A percentile compares a stretch with the other conserved stretches of the same genome.
Evolutionary conservation across 2,329 filamentous ascomycete species (phyloP).

Genomic region (Zasmidium cellare): DNA sequence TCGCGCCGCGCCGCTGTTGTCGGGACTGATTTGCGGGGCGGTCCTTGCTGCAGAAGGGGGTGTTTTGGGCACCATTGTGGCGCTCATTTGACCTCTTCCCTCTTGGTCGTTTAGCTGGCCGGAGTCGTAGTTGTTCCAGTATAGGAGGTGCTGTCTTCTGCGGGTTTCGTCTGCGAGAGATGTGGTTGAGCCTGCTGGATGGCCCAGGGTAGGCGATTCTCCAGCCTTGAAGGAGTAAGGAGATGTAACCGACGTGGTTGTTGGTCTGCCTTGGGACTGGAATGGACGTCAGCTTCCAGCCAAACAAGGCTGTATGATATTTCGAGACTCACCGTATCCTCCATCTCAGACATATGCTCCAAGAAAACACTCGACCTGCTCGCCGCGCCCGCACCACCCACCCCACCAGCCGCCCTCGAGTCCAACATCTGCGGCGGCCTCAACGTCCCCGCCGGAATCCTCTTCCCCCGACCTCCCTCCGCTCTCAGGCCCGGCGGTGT

Average conservation of each 20-base stretch:
- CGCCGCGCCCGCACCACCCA: slow-evolving; percentile 5
- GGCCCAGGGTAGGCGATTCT: slow-evolving; percentile 27
- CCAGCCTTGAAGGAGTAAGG: slow-evolving; percentile 1
- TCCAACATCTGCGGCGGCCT: slow-evolving; percentile 21
- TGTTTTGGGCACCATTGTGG: slow-evolving; percentile 20
- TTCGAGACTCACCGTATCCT: slow-evolving; percentile 22
- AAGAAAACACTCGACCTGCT: slow-evolving; percentile 17
- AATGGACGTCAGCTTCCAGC: neutral
- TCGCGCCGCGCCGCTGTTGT: slow-evolving; percentile 1
- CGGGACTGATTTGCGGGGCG: slow-evolving; percentile 2
- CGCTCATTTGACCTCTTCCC: slow-evolving; percentile 14
- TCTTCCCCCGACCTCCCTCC: slow-evolving; percentile 12
- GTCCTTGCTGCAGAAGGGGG: slow-evolving; percentile 19
- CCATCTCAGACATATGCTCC: slow-evolving; percentile 23
- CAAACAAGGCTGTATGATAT: neutral
- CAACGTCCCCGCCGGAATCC: slow-evolving; percentile 11
- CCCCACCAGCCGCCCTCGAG: slow-evolving; percentile 8
- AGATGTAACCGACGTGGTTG: slow-evolving; percentile 6
- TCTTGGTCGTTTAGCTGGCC: slow-evolving; percentile 5
- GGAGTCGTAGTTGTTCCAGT: slow-evolving; percentile 25
- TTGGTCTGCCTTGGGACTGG: neutral
- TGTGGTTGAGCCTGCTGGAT: neutral
- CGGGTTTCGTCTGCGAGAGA: slow-evolving; percentile 17
- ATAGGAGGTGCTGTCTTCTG: slow-evolving; percentile 25
- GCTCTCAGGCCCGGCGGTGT: slow-evolving; percentile 17